Percentiles rank a stretch among this genome's conserved stretches.
phyloP scores from a whole-genome alignment of 495 filamentous ascomycete genomes.

The Penicillium cataractarum region DNA sequence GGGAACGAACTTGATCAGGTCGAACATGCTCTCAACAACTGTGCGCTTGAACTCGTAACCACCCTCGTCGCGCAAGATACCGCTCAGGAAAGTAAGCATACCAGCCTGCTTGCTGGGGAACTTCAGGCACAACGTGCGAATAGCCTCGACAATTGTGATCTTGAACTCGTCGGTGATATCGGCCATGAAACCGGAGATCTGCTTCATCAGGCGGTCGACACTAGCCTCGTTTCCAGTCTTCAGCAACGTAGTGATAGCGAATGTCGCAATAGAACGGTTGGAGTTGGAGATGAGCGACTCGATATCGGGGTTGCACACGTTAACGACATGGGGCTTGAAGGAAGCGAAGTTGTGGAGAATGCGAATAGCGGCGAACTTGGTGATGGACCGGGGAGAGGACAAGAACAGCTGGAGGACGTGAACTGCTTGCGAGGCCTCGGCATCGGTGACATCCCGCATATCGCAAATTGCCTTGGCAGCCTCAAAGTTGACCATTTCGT shows the following conservation, averaged over 20 bases:
- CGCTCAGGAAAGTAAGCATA: conserved; percentile 95
- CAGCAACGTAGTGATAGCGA: conserved; percentile 95
- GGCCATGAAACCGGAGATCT: conserved; percentile 95
- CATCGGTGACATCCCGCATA: conserved; percentile 89
- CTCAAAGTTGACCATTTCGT: conserved; percentile 99
- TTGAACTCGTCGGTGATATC: conserved; percentile 99
- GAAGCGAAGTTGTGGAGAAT: conserved; percentile 95
- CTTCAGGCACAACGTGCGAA: conserved; percentile 93
- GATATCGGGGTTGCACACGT: conserved; percentile 94
- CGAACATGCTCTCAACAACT: conserved; percentile 99
- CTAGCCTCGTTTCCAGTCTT: conserved; percentile 98
- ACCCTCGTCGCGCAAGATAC: conserved; percentile 92
- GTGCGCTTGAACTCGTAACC: conserved; percentile 98
- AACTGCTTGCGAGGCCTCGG: conserved; percentile 88
- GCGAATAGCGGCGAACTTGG: conserved; percentile 96
- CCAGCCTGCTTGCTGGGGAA: conserved; percentile 98
- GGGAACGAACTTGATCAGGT: conserved; percentile 98
- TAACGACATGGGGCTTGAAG: conserved; percentile 91
- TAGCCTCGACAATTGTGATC: conserved; percentile 98
- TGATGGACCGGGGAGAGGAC: conserved; percentile 93
- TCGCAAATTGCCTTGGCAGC: conserved; percentile 97
- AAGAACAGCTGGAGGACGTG: conserved; percentile 96
- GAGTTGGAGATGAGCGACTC: conserved; percentile 93
- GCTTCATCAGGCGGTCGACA: conserved; percentile 97
- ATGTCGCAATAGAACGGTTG: conserved; percentile 97